phyloP scores from a whole-genome alignment of 2,329 filamentous ascomycete species.

The Arthrobotrys entomopaga region DNA sequence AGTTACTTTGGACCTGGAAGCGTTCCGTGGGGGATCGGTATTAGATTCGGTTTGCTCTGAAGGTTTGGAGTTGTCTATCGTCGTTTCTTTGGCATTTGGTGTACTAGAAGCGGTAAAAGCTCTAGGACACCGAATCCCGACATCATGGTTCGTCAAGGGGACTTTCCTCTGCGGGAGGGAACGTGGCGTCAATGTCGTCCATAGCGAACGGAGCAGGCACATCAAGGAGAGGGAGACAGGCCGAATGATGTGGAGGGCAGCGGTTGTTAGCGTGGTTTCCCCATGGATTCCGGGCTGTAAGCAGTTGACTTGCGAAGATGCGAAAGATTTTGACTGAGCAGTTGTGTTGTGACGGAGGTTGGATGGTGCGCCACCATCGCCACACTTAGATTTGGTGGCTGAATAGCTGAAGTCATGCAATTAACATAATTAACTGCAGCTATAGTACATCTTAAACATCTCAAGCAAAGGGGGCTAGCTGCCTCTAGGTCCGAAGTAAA shows the following conservation, averaged over 20 bases:
- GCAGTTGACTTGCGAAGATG: neutral
- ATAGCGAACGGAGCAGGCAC: constrained; percentile 21
- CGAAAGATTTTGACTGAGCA: neutral
- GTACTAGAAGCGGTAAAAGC: neutral
- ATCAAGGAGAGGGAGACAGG: constrained; percentile 27
- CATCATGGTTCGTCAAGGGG: neutral
- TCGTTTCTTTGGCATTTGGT: neutral
- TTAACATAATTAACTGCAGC: too few species aligned
- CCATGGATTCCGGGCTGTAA: constrained; percentile 17
- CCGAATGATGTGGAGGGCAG: neutral
- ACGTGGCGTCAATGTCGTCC: constrained; percentile 33
- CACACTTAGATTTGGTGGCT: too few species aligned
- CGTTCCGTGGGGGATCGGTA: neutral
- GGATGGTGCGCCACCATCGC: constrained; percentile 10
- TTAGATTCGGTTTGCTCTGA: too few species aligned
- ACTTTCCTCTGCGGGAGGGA: neutral
- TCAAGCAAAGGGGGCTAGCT: too few species aligned
- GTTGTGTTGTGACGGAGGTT: constrained; percentile 15
- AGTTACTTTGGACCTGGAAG: constrained; percentile 26
- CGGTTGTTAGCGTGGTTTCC: constrained; percentile 7
- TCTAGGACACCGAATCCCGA: neutral
- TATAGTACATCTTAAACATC: too few species aligned
- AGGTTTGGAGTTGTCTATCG: neutral
- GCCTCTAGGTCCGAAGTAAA: too few species aligned
- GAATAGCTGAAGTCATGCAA: too few species aligned